These are phyloP conservation scores for Metschnikowia hibisci DNA, from an alignment of 805 yeast species.

Conservation along the genomic window DNA sequence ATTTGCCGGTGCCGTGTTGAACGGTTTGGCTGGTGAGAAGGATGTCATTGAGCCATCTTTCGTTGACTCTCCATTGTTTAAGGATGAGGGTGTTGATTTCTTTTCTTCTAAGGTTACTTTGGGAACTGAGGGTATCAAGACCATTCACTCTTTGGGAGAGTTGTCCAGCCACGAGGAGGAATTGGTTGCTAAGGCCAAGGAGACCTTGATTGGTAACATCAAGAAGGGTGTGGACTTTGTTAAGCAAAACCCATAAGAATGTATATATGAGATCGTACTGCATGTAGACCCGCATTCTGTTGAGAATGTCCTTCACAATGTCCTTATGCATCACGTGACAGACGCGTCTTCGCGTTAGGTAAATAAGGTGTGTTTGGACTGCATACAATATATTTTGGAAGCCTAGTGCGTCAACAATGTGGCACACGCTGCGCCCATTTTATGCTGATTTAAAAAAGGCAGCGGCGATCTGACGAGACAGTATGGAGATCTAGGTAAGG, in stretches of 20 bases:
- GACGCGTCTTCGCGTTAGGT: not conserved
- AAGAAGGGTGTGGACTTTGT: constrained; percentile 91
- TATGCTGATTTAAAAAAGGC: too few species aligned
- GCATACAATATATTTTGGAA: not conserved
- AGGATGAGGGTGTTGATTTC: constrained; percentile 90
- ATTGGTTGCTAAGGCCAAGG: constrained; percentile 78
- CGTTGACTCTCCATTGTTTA: constrained; percentile 78
- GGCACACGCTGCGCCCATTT: too few species aligned
- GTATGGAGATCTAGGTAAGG: too few species aligned
- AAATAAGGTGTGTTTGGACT: not conserved
- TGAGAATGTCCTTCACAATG: not conserved
- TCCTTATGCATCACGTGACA: not conserved
- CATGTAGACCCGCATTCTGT: not conserved
- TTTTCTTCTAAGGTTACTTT: constrained; percentile 93
- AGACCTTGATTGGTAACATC: constrained; percentile 86
- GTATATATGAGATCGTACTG: not conserved
- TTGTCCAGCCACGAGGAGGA: constrained; percentile 77
- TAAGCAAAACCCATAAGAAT: constrained; percentile 56
- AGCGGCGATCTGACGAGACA: too few species aligned
- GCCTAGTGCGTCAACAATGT: not conserved
- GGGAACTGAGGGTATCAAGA: constrained; percentile 85
- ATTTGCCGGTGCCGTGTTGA: constrained; percentile 61
- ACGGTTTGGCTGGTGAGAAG: constrained; percentile 60
- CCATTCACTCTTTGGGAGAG: constrained; percentile 73
- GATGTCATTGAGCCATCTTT: constrained; percentile 66